Evolutionary conservation across 2,329 filamentous ascomycete species (phyloP).

Genomic region (Zopfia rhizophila): DNA sequence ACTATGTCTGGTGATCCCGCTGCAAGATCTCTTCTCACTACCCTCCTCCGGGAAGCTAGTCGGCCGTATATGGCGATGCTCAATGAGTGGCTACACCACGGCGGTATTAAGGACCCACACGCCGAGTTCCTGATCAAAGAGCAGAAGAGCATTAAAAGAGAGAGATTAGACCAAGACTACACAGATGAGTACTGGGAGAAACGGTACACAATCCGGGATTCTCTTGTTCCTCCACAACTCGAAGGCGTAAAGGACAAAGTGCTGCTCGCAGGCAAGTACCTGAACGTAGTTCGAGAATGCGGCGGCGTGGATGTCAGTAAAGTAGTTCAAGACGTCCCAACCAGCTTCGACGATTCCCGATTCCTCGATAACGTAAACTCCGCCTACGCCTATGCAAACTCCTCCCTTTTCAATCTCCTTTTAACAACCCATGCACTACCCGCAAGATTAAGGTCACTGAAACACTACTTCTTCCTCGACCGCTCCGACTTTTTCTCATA

Average conservation of each 20-base stretch:
- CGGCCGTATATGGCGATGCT: slow-evolving; percentile 97
- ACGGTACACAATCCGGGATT: slow-evolving; percentile 91
- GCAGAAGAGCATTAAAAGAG: slow-evolving; percentile 91
- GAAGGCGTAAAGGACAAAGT: slow-evolving; percentile 94
- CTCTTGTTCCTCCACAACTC: slow-evolving; percentile 90
- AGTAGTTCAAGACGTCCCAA: slow-evolving; percentile 86
- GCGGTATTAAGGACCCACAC: slow-evolving; percentile 93
- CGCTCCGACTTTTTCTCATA: slow-evolving; percentile 98
- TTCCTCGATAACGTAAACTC: slow-evolving; percentile 97
- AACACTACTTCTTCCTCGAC: slow-evolving; percentile 99
- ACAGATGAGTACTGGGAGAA: slow-evolving; percentile 99
- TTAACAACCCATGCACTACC: slow-evolving; percentile 93
- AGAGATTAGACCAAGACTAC: slow-evolving; percentile 93
- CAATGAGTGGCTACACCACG: slow-evolving; percentile 98
- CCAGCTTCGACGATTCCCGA: slow-evolving; percentile 87
- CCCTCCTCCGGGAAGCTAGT: slow-evolving; percentile 85
- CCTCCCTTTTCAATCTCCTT: slow-evolving; percentile 88
- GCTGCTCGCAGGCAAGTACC: slow-evolving; percentile 92
- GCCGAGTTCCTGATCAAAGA: slow-evolving; percentile 95
- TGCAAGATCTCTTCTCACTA: slow-evolving; percentile 82
- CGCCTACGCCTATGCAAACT: slow-evolving; percentile 95
- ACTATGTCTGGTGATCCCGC: slow-evolving; percentile 94
- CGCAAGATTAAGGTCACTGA: slow-evolving; percentile 85
- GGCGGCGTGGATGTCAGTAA: slow-evolving; percentile 95
- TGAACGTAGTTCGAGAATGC: slow-evolving; percentile 97